A percentile compares a stretch with the other conserved stretches of the same genome.
These are phyloP conservation scores for Dinochytrium kinnereticum DNA, from an alignment of 371 early-diverging fungal genomes.

Conservation along the genomic window DNA sequence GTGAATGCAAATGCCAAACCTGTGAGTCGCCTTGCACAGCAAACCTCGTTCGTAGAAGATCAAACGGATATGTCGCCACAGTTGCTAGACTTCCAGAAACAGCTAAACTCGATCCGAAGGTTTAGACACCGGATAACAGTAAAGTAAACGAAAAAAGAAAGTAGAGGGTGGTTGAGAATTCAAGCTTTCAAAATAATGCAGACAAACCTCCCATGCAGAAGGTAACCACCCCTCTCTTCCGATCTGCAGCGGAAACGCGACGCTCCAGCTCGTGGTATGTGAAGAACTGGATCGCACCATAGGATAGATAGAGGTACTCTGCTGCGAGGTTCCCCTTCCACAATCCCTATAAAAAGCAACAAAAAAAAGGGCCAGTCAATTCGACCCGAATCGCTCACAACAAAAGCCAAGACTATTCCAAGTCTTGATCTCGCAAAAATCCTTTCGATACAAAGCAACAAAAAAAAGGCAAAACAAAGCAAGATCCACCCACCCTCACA, in stretches of 20 bases:
- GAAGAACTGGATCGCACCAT: constrained; percentile 88
- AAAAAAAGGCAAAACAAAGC: not conserved
- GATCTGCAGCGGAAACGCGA: not conserved
- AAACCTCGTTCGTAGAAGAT: constrained; percentile 91
- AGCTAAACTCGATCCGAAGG: constrained; percentile 70
- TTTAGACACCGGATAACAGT: not conserved
- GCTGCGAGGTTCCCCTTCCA: constrained; percentile 96
- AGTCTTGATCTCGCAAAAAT: too few relatives aligned
- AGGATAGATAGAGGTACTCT: constrained; percentile 85
- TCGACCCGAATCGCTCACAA: too few relatives aligned
- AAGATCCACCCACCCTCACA: not conserved
- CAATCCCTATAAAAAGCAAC: constrained; percentile 61
- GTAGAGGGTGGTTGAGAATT: not conserved
- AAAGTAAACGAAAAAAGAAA: not conserved
- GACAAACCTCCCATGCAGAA: constrained; percentile 35
- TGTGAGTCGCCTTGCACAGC: constrained; percentile 71
- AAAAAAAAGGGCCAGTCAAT: not conserved
- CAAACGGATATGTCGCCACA: constrained; percentile 87
- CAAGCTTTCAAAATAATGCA: not conserved
- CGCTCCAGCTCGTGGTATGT: constrained; percentile 62
- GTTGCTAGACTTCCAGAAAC: constrained; percentile 82
- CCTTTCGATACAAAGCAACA: too few relatives aligned
- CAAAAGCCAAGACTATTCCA: too few relatives aligned
- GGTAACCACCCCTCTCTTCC: constrained; percentile 3
- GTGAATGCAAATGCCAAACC: constrained; percentile 66